These are phyloP conservation scores for Auriscalpium microsporum DNA, from an alignment of 768 basidiomycete species.

Conservation along the genomic window DNA sequence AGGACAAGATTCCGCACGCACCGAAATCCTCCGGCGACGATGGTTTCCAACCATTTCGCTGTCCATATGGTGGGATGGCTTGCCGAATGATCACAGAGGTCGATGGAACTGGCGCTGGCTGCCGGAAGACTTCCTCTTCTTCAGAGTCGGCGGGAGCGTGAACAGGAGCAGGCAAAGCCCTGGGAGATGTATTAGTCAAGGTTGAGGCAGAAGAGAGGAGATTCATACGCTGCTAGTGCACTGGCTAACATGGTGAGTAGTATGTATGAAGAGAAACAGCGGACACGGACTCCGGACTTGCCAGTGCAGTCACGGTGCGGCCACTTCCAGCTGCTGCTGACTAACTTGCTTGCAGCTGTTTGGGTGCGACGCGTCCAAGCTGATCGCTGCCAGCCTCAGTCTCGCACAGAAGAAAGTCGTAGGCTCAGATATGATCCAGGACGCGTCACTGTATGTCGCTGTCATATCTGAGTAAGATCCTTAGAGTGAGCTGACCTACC, in stretches of 20 bases:
- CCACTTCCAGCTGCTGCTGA: too few species aligned
- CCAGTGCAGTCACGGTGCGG: too few species aligned
- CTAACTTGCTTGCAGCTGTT: too few species aligned
- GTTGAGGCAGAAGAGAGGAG: conserved; percentile 5
- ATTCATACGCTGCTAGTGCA: conserved; percentile 61
- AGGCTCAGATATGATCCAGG: too few species aligned
- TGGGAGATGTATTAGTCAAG: conserved; percentile 19
- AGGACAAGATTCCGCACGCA: conserved; percentile 27
- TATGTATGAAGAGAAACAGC: background rate
- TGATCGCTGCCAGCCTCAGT: too few species aligned
- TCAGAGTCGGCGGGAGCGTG: conserved; percentile 45
- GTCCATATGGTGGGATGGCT: conserved; percentile 76
- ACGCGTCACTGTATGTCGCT: too few species aligned
- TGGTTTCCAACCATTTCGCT: conserved; percentile 81
- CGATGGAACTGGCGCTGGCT: conserved; percentile 23
- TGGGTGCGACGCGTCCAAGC: too few species aligned
- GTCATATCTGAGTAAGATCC: too few species aligned
- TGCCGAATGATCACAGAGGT: conserved; percentile 40
- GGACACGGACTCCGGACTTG: too few species aligned
- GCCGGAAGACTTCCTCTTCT: conserved; percentile 49
- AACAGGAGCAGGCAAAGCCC: conserved; percentile 61
- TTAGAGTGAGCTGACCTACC: too few species aligned
- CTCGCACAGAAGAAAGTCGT: too few species aligned
- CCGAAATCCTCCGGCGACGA: conserved; percentile 77
- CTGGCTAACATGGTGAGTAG: conserved; percentile 32